A percentile compares a stretch with the other conserved stretches of the same genome.
phyloP scores from a whole-genome alignment of 768 basidiomycete species.

The Phlebiopsis gigantea region DNA sequence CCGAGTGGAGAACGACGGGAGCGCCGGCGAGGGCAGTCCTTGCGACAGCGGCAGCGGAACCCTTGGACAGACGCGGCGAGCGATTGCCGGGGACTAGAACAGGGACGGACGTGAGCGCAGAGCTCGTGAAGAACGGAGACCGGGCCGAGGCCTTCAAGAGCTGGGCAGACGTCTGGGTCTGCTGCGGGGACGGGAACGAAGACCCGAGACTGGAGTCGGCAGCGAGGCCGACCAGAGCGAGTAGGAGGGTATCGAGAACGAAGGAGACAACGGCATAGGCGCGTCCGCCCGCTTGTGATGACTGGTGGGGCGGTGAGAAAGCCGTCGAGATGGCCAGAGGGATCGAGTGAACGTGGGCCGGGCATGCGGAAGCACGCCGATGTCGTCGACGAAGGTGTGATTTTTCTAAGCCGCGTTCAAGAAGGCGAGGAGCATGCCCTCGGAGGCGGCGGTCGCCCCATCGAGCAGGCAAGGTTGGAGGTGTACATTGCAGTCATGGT shows the following conservation, averaged over 20 bases:
- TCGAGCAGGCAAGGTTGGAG: too few relatives aligned
- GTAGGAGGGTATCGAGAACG: constrained; percentile 28
- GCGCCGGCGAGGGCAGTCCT: neutral
- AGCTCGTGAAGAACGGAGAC: constrained; percentile 7
- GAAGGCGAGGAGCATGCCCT: too few relatives aligned
- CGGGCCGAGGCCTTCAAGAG: constrained; percentile 11
- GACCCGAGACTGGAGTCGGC: constrained; percentile 20
- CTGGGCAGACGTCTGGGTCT: constrained; percentile 20
- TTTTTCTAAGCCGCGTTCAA: too few relatives aligned
- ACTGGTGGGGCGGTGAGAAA: constrained; percentile 27
- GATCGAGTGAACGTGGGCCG: constrained; percentile 21
- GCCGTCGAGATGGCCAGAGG: constrained; percentile 27
- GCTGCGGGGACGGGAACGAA: constrained; percentile 29
- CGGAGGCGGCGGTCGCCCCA: too few relatives aligned
- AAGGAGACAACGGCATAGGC: neutral
- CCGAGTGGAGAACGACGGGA: neutral
- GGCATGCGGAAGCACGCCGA: too few relatives aligned
- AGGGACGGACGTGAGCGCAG: constrained; percentile 5
- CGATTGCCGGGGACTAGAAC: constrained; percentile 13
- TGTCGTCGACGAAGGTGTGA: too few relatives aligned
- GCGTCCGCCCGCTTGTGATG: constrained; percentile 9
- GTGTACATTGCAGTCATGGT: too few relatives aligned
- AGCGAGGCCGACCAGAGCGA: constrained; percentile 28
- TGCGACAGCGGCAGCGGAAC: neutral
- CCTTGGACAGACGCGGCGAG: constrained; percentile 4